Conservation (phyloP, 2,329 filamentous ascomycete genomes). For the Xenosphaeropsis pyriputrescens region DNA sequence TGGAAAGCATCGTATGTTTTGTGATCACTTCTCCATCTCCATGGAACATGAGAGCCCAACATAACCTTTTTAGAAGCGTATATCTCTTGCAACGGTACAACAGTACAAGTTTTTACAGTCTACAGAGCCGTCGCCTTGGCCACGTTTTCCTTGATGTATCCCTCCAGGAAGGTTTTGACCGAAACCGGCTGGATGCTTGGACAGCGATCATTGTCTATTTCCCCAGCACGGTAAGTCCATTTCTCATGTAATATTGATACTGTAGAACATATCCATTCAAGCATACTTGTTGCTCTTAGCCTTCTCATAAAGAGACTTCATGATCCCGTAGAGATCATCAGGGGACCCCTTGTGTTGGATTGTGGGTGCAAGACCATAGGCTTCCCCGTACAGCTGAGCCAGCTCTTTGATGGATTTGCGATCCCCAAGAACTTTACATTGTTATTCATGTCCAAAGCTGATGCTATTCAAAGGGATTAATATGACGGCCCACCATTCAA, state of each 20-base stretch:
- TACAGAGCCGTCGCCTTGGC: too few species aligned
- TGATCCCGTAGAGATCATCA: constrained; percentile 15
- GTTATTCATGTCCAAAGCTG: too few species aligned
- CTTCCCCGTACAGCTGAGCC: constrained; percentile 11
- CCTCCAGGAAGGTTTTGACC: too few species aligned
- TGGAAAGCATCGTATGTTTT: too few species aligned
- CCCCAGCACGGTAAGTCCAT: background rate
- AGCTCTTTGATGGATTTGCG: constrained; percentile 12
- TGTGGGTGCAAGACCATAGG: constrained; percentile 11
- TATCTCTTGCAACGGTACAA: too few species aligned
- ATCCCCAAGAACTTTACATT: constrained; percentile 20
- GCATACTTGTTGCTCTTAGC: background rate
- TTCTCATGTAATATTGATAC: background rate
- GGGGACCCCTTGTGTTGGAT: constrained; percentile 13
- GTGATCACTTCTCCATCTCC: too few species aligned
- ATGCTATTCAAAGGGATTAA: background rate
- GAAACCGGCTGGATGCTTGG: background rate
- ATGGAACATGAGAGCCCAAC: too few species aligned
- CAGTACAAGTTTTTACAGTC: too few species aligned
- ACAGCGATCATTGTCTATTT: background rate
- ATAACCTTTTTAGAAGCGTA: too few species aligned
- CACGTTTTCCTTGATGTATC: too few species aligned
- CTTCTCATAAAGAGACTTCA: constrained; percentile 8
- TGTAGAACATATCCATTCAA: background rate
- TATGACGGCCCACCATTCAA: constrained; percentile 9